Evolutionary conservation across 345 rosid species (phyloP).

Genomic region (Eucalyptus brandiana): DNA sequence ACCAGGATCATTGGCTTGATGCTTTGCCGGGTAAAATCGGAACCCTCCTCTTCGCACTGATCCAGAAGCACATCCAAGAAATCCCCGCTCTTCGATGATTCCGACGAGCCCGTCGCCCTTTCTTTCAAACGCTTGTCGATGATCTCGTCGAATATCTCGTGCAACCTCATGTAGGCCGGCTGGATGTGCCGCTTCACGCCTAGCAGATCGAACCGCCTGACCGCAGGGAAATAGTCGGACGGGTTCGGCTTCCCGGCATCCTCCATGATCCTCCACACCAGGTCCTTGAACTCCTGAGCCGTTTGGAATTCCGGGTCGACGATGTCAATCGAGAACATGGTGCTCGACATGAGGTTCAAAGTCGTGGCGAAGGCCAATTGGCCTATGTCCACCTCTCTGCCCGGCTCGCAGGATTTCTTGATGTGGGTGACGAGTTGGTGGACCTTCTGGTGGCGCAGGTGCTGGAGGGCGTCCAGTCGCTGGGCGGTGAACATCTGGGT

Average conservation of each 20-base stretch:
- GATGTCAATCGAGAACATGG: conserved; percentile 17
- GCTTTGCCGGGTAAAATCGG: conserved; percentile 1
- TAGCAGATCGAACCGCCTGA: conserved; percentile 17
- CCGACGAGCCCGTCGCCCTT: background rate
- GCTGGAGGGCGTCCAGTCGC: conserved; percentile 9
- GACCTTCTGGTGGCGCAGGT: conserved; percentile 14
- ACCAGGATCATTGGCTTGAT: conserved; percentile 25
- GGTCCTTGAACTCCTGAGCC: conserved; percentile 20
- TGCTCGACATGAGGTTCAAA: conserved; percentile 17
- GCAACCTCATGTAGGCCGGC: conserved; percentile 1
- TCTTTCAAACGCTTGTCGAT: conserved; percentile 10
- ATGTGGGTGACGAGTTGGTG: conserved; percentile 12
- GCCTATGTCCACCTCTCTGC: conserved; percentile 5
- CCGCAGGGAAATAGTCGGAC: conserved; percentile 25
- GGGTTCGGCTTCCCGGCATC: conserved; percentile 16
- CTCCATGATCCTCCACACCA: conserved; percentile 18
- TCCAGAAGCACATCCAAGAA: conserved; percentile 26
- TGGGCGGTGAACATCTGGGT: conserved; percentile 12
- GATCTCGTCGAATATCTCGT: conserved; percentile 13
- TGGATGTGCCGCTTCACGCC: conserved; percentile 10
- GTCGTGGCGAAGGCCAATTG: conserved; percentile 8
- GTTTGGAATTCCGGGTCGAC: conserved; percentile 5
- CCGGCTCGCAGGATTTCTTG: background rate
- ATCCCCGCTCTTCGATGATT: background rate
- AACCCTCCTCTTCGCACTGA: background rate